Evolutionary conservation across 805 yeast species (phyloP).

Genomic region (Candida insectalens): DNA sequence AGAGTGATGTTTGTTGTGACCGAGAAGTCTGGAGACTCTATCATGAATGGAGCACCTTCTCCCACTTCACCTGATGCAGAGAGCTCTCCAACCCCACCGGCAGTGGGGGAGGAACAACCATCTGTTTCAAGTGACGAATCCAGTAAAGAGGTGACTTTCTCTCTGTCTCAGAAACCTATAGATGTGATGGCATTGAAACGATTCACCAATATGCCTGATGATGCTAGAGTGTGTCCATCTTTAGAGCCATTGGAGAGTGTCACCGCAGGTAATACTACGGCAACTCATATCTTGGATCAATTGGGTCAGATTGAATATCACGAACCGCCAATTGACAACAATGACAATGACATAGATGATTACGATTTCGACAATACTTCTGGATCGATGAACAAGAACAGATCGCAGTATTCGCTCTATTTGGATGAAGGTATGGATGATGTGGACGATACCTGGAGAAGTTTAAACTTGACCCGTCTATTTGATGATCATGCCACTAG

Average conservation of each 20-base stretch:
- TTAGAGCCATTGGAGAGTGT: constrained; percentile 42
- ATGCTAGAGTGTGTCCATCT: constrained; percentile 58
- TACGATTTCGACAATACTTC: constrained; percentile 15
- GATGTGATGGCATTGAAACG: neutral
- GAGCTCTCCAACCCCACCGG: neutral
- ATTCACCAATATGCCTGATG: constrained; percentile 11
- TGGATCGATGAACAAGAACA: constrained; percentile 3
- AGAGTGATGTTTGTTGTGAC: constrained; percentile 42
- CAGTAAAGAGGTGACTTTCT: neutral
- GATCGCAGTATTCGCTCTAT: constrained; percentile 24
- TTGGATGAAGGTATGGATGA: constrained; percentile 19
- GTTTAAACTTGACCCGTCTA: constrained; percentile 19
- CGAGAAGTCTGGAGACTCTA: constrained; percentile 13
- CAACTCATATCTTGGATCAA: constrained; percentile 11
- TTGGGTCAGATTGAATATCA: constrained; percentile 6
- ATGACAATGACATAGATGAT: constrained; percentile 11
- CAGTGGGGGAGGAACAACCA: neutral
- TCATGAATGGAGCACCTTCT: constrained; percentile 2
- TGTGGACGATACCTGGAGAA: constrained; percentile 5
- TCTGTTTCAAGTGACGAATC: constrained; percentile 1
- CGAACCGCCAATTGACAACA: constrained; percentile 10
- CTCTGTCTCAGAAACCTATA: neutral
- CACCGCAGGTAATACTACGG: constrained; percentile 17
- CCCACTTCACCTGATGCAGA: neutral
- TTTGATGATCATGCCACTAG: constrained; percentile 21